phyloP scores from a whole-genome alignment of 176 grass and related monocot genomes.

The Coix lacrymajobi region DNA sequence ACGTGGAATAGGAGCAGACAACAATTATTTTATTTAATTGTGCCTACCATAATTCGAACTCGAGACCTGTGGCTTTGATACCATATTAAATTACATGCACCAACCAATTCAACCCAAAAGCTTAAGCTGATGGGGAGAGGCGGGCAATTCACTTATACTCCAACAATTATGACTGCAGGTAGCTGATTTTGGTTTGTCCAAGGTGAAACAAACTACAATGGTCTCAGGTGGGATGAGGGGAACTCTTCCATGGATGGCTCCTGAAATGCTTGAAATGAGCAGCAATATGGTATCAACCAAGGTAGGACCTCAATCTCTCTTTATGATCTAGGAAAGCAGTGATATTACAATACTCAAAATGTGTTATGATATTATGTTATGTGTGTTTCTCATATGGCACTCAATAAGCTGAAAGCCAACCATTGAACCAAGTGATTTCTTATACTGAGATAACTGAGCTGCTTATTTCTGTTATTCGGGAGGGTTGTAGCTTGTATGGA shows the following conservation, averaged over 20 bases:
- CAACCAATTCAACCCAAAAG: no score
- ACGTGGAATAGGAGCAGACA: no score
- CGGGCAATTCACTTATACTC: no score
- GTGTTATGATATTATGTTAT: neutral
- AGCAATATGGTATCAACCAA: constrained; percentile 55
- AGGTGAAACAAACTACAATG: constrained; percentile 71
- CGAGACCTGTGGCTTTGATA: no score
- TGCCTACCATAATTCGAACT: no score
- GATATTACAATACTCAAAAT: neutral
- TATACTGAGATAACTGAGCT: neutral
- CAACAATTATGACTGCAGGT: constrained; percentile 48
- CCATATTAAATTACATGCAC: no score
- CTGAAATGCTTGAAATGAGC: constrained; percentile 53
- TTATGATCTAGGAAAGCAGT: neutral
- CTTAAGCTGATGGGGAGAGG: no score
- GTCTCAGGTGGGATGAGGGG: constrained; percentile 91
- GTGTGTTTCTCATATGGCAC: neutral
- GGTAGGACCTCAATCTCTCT: constrained; percentile 12
- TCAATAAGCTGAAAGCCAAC: neutral
- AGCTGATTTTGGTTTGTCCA: constrained; percentile 91
- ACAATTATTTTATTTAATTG: no score
- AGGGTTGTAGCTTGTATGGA: neutral
- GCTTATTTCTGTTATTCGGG: neutral
- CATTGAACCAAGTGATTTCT: neutral
- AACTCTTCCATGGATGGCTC: constrained; percentile 97